Evolutionary conservation across 1,284 basidiomycete species (phyloP), one percentile per base, ranked within the genome.

Genomic region (Irpex lacteus): DNA sequence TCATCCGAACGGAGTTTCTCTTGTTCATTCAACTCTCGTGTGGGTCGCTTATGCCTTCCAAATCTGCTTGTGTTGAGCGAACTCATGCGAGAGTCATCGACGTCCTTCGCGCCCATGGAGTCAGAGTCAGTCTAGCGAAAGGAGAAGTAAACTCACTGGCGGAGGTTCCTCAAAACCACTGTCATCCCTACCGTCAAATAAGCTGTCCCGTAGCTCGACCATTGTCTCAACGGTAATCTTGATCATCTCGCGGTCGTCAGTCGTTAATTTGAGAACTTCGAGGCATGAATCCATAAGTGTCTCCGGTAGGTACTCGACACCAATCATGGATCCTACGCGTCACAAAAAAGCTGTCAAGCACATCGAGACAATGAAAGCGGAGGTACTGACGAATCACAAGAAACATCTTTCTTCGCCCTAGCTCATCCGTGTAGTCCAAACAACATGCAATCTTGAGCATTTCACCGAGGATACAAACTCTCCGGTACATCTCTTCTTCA

Each of bases 381-480:
- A 38, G 9, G 54, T 34, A 86, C 89, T 76, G 71, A 90, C 93
- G 86, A 65, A 94, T 86, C 44, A 96, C 86, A 54, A 86, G 83
- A 70, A 96, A 96, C 80, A 96, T 91, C 76, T 94, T 96, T 64
- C 95, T 80, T 62, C 96, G 77, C 5, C 96, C 96, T 69, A 95
- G 94, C 75, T 98, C 95, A 76, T 98, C 96, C 44, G 88, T 87
- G 70, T 95, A 98, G 75, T 98, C 96, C 57, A 94, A 58, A 47
- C 34, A 37, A 11, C 44, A 57, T 6, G 61, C 62, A 47, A 68
- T 38, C 53, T 63, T 64, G 5, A 69, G 59, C 36, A 68, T 11
- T 57, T 69, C 66, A 4, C 53, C 37, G 8, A 68, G 54, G 21
- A 69, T 40, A 56, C 65, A 65, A 1, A 55, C 59, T 19, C 63